Conservation (phyloP, 345 rosid genomes). For the Salix arbutifolia region DNA sequence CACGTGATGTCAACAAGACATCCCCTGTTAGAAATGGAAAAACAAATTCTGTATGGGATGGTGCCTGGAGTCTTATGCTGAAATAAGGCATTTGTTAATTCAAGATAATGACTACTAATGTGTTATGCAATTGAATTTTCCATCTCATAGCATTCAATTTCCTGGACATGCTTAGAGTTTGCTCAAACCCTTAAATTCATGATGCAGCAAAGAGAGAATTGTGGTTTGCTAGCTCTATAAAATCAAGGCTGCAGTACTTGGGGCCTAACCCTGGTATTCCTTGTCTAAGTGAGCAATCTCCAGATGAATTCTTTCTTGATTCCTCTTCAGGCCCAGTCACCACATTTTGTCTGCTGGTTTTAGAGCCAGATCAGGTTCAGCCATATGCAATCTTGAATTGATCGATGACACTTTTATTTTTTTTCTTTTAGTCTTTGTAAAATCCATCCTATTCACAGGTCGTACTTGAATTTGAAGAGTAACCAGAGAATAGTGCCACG, state of each 20-base stretch:
- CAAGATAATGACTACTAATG: background rate
- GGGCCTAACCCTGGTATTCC: conserved; percentile 69
- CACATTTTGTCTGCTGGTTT: conserved; percentile 60
- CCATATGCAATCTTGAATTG: conserved; percentile 2
- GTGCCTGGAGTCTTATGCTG: background rate
- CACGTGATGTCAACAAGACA: background rate
- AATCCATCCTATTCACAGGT: conserved; percentile 43
- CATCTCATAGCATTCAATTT: background rate
- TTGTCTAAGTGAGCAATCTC: conserved; percentile 36
- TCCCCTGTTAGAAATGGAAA: background rate
- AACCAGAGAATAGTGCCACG: conserved; percentile 54
- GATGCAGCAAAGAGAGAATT: conserved; percentile 73
- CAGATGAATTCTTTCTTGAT: conserved; percentile 39
- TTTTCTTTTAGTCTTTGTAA: background rate
- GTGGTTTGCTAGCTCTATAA: conserved; percentile 68
- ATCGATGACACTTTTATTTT: background rate
- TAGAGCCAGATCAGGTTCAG: conserved; percentile 78
- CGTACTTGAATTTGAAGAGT: conserved; percentile 84
- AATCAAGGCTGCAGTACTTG: conserved; percentile 58
- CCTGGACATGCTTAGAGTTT: conserved; percentile 9
- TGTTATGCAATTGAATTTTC: background rate
- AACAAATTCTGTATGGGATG: background rate
- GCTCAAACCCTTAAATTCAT: conserved; percentile 2
- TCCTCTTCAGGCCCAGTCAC: conserved; percentile 62
- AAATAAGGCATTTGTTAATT: background rate